Evolutionary conservation across 23 red algal genomes (phyloP), one percentile per base, ranked within the genome.

Genomic region (Gracilaria gracilis): DNA sequence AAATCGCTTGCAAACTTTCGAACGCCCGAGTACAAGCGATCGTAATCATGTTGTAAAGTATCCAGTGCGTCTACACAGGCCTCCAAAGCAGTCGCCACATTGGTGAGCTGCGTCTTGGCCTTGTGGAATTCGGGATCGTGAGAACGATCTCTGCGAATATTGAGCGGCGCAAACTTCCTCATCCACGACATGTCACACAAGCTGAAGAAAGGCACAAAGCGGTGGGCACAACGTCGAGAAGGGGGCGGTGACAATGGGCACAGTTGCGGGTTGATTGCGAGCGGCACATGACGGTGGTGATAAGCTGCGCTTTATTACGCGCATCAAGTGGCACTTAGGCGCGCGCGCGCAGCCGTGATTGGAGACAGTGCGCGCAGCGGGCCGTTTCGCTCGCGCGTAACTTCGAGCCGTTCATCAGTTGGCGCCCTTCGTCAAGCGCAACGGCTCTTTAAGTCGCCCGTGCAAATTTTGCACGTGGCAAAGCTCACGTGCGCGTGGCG

Each of bases 91-190:
- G 78, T 83, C 1, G 88, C 88, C 15, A 91, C 88, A 57, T 91
- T 91, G 21, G n/a, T 72, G 58, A 91, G 75, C 24, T 91, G 88
- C 13, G 88, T 91, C 76, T 81, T 83, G 9, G 80, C 78, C 59
- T 83, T 81, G 88, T 91, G 44, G 31, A 91, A 91, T 53, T 81
- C 75, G 27, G 88, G 79, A 58, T 91, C 88, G 71, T 89, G 85
- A 34, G 49, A 33, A 66, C 85, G 85, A n/a, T 89, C 85, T 14
- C 85, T 67, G 36, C 85, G 85, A 70, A 89, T 78, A 46, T 37
- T 44, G 0, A 89, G 74, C 42, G 85, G 71, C 20, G 71, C 59
- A 35, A 89, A 70, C 85, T 89, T 89, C 21, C 85, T 66, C 69
- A 89, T 89, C 85, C 67, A 89, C 12, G 85, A 86, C 67, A 73